Percentiles rank a stretch among this genome's conserved stretches.
phyloP scores from a whole-genome alignment of 192 early-diverging fungal species.

The Chytriomyces hyalinus region DNA sequence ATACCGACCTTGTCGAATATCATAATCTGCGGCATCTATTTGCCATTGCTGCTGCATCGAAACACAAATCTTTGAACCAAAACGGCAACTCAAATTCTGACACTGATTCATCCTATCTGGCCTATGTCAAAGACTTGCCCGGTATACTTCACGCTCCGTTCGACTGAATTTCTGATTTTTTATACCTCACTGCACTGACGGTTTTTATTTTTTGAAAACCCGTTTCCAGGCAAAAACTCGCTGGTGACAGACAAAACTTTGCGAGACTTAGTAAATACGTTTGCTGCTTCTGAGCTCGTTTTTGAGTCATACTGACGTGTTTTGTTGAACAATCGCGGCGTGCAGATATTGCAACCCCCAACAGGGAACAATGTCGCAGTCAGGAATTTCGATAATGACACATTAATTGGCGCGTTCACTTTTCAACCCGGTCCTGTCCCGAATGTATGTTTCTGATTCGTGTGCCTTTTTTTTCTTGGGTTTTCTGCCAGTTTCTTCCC shows the following conservation, averaged over 20 bases:
- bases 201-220: too few relatives aligned
- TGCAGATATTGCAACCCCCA: constrained; percentile 5
- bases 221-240: constrained; percentile 18
- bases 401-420: constrained; percentile 1
- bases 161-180: too few relatives aligned
- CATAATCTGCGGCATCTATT: constrained; percentile 14
- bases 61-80: neutral
- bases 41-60: neutral
- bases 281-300: too few relatives aligned
- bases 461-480: neutral
- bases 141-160: neutral
- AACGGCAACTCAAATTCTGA: neutral
- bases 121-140: constrained; percentile 7
- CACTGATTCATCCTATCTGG: constrained; percentile 13
- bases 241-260: constrained; percentile 2
- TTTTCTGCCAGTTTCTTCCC: neutral
- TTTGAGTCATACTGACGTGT: too few relatives aligned
- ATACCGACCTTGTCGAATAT: constrained; percentile 15
- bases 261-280: neutral
- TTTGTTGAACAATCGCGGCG: neutral
- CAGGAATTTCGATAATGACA: constrained; percentile 1
- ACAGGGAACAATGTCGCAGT: constrained; percentile 12
- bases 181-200: too few relatives aligned
- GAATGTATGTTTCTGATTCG: neutral
- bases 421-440: constrained; percentile 18